Evolutionary conservation across 495 filamentous ascomycete genomes (phyloP).

Genomic region (Neurospora sp.): DNA sequence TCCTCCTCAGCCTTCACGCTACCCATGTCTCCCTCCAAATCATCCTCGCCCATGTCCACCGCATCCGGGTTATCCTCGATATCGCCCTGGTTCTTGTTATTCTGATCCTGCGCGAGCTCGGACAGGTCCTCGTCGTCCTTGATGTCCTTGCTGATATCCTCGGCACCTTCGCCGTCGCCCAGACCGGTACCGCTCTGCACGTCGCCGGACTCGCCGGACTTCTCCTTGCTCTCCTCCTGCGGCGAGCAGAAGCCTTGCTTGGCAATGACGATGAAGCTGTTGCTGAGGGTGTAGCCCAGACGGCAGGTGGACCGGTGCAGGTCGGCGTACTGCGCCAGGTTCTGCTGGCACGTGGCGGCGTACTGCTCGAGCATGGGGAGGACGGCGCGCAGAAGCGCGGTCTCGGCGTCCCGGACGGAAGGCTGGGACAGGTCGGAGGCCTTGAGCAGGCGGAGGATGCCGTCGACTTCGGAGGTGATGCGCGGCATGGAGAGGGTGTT

Average conservation of each 20-base stretch:
- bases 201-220: slow-evolving; percentile 57
- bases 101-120: slow-evolving; percentile 76
- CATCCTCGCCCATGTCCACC: slow-evolving; percentile 89
- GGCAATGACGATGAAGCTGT: slow-evolving; percentile 63
- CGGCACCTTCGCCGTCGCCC: slow-evolving; percentile 88
- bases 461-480: slow-evolving; percentile 33
- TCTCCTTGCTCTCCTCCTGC: slow-evolving; percentile 58
- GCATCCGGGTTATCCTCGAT: slow-evolving; percentile 77
- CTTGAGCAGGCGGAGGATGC: slow-evolving; percentile 42
- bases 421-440: slow-evolving; percentile 35
- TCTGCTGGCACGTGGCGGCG: slow-evolving; percentile 42
- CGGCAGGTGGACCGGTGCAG: slow-evolving; percentile 62
- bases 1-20: slow-evolving; percentile 51
- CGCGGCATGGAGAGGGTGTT: slow-evolving; percentile 47
- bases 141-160: slow-evolving; percentile 97
- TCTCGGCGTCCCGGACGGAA: slow-evolving; percentile 34
- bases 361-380: slow-evolving; percentile 71
- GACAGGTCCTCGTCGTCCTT: slow-evolving; percentile 85
- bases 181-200: slow-evolving; percentile 90
- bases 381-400: slow-evolving; percentile 54
- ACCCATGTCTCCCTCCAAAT: slow-evolving; percentile 70
- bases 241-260: slow-evolving; percentile 87
- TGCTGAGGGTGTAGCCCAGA: slow-evolving; percentile 61
- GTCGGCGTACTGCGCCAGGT: slow-evolving; percentile 40
- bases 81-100: slow-evolving; percentile 57